phyloP scores from a whole-genome alignment of 257 asterid species.

The Jacaranda mimosifolia region DNA sequence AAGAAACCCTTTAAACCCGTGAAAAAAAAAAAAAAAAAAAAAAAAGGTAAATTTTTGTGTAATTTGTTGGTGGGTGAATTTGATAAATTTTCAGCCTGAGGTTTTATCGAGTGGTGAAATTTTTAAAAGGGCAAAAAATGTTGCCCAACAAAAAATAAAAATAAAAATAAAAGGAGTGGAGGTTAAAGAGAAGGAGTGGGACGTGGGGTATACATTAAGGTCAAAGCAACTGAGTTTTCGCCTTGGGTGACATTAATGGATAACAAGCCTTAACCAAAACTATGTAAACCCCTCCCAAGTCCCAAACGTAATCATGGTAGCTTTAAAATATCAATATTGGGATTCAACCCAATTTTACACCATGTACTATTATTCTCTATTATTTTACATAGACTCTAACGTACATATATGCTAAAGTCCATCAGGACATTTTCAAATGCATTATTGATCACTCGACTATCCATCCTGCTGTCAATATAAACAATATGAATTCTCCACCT shows the following conservation, averaged over 20 bases:
- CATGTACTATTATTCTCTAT: too few species aligned
- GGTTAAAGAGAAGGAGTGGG: constrained; percentile 7
- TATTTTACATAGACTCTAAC: too few species aligned
- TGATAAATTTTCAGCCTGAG: constrained; percentile 27
- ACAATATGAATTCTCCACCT: too few species aligned
- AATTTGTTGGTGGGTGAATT: constrained; percentile 22
- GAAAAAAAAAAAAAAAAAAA: too few species aligned
- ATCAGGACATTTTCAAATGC: too few species aligned
- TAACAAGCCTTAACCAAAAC: background rate
- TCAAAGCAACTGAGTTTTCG: constrained; percentile 29
- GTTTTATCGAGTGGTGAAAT: constrained; percentile 34
- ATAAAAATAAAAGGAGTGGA: too few species aligned
- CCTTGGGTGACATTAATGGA: background rate
- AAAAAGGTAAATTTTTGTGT: background rate
- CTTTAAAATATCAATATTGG: too few species aligned
- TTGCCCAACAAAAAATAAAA: too few species aligned
- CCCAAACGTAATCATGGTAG: background rate
- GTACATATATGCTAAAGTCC: too few species aligned
- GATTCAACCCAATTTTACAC: too few species aligned
- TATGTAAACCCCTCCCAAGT: background rate
- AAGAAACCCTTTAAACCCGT: background rate
- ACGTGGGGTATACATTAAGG: constrained; percentile 39
- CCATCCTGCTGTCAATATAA: too few species aligned
- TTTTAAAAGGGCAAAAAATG: background rate
- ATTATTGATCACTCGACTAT: too few species aligned